A percentile compares a stretch with the other conserved stretches of the same genome.
phyloP scores from a whole-genome alignment of 2,329 filamentous ascomycete species.

The Clathrospora elynae region DNA sequence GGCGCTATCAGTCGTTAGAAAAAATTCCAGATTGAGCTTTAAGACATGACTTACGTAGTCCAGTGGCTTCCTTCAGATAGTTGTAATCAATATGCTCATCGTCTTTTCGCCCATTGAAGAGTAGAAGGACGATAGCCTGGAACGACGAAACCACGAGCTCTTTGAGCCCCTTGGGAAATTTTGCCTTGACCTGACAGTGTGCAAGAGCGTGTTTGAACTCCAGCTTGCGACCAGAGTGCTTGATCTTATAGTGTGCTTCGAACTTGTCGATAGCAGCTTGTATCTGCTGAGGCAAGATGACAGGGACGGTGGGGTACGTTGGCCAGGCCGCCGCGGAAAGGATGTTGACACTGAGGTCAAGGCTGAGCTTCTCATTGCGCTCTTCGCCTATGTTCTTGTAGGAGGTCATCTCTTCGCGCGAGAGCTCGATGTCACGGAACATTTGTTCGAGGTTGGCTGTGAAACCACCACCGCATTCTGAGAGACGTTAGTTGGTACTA shows the following conservation, averaged over 20 bases:
- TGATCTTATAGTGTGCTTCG: conserved; percentile 82
- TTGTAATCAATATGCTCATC: conserved; percentile 73
- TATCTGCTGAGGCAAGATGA: conserved; percentile 77
- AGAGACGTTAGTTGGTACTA: conserved; percentile 14
- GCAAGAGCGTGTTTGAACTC: conserved; percentile 94
- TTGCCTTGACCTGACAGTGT: conserved; percentile 82
- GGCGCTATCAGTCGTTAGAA: conserved; percentile 58
- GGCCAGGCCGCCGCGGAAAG: conserved; percentile 94
- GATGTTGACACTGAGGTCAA: conserved; percentile 85
- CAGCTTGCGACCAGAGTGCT: conserved; percentile 85
- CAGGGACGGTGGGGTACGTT: conserved; percentile 76
- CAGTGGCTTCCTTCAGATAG: conserved; percentile 75
- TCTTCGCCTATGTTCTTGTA: conserved; percentile 74
- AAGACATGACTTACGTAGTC: conserved; percentile 61
- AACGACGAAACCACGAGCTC: conserved; percentile 90
- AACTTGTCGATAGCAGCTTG: conserved; percentile 79
- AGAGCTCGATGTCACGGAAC: conserved; percentile 97
- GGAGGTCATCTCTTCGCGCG: conserved; percentile 87
- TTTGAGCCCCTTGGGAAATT: conserved; percentile 79
- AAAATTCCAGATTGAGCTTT: not conserved
- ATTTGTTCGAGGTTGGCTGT: conserved; percentile 98
- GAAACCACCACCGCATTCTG: conserved; percentile 89
- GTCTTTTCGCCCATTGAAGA: conserved; percentile 77
- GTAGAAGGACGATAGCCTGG: conserved; percentile 85
- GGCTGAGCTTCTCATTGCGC: conserved; percentile 59